Conservation (phyloP, 352 stramenopile genomes). For the Globisporangium rhizosaccharum region DNA sequence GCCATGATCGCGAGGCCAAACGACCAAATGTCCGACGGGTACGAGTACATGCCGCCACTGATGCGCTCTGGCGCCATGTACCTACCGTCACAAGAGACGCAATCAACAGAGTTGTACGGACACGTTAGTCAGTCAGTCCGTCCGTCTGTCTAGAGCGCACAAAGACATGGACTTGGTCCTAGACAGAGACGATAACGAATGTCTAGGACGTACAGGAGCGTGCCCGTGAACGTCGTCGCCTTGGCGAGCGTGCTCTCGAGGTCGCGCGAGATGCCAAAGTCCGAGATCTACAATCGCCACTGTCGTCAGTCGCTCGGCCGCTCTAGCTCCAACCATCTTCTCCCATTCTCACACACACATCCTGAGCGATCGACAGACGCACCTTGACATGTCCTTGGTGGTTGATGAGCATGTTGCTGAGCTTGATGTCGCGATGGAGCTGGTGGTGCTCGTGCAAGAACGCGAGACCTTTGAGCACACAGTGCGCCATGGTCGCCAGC, state of each 20-base stretch:
- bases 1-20: slow-evolving; percentile 82
- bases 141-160: too few relatives aligned
- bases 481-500: slow-evolving; percentile 75
- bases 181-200: neutral
- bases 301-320: neutral
- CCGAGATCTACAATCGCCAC: slow-evolving; percentile 48
- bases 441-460: slow-evolving; percentile 89
- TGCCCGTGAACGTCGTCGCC: slow-evolving; percentile 89
- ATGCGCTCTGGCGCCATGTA: slow-evolving; percentile 94
- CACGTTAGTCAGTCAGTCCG: too few relatives aligned
- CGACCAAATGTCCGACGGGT: slow-evolving; percentile 81
- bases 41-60: slow-evolving; percentile 86
- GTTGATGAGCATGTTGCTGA: slow-evolving; percentile 94
- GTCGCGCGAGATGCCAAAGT: slow-evolving; percentile 81
- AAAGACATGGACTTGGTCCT: neutral
- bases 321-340: neutral
- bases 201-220: slow-evolving; percentile 58
- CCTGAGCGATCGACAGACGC: neutral
- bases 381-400: slow-evolving; percentile 70
- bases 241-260: slow-evolving; percentile 83
- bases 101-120: neutral
- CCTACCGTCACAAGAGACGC: slow-evolving; percentile 11
- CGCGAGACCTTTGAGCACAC: slow-evolving; percentile 73
- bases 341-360: too few relatives aligned
- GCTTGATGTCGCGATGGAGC: slow-evolving; percentile 93